Evolutionary conservation across 805 yeast genomes (phyloP).

Genomic region (Lipomyces anomalus): DNA sequence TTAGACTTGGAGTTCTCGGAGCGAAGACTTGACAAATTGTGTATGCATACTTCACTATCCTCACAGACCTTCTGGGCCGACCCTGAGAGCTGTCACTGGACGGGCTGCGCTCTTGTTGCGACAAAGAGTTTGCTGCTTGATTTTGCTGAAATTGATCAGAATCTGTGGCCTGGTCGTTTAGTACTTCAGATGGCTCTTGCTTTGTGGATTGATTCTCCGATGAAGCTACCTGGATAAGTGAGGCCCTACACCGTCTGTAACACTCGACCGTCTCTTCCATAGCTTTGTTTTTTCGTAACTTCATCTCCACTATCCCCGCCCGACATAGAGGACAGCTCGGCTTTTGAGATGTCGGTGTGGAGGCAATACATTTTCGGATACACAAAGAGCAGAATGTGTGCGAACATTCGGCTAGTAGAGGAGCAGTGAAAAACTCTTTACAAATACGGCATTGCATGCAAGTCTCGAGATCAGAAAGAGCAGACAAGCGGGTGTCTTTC

Average conservation of each 20-base stretch:
- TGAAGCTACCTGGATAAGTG: conserved; percentile 35
- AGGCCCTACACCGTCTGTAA: conserved; percentile 42
- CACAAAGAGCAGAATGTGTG: conserved; percentile 89
- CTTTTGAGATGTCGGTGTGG: conserved; percentile 31
- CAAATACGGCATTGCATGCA: conserved; percentile 80
- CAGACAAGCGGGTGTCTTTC: conserved; percentile 49
- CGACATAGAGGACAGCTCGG: conserved; percentile 75
- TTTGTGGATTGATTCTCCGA: no score
- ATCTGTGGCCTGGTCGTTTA: no score
- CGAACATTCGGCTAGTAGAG: conserved; percentile 77
- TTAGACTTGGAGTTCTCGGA: not conserved
- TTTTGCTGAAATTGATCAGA: no score
- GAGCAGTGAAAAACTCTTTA: conserved; percentile 72
- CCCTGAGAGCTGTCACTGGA: no score
- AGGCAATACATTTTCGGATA: conserved; percentile 63
- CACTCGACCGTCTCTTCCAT: conserved; percentile 67
- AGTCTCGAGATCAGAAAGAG: conserved; percentile 57
- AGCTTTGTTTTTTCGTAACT: conserved; percentile 57
- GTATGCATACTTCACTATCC: no score
- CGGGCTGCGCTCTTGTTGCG: not conserved
- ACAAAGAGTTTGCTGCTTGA: not conserved
- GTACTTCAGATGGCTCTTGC: no score
- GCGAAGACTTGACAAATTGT: no score
- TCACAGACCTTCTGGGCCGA: no score
- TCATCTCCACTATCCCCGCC: conserved; percentile 62